phyloP scores from a whole-genome alignment of 768 basidiomycete species.

The Omphalotus guepiniiformis region DNA sequence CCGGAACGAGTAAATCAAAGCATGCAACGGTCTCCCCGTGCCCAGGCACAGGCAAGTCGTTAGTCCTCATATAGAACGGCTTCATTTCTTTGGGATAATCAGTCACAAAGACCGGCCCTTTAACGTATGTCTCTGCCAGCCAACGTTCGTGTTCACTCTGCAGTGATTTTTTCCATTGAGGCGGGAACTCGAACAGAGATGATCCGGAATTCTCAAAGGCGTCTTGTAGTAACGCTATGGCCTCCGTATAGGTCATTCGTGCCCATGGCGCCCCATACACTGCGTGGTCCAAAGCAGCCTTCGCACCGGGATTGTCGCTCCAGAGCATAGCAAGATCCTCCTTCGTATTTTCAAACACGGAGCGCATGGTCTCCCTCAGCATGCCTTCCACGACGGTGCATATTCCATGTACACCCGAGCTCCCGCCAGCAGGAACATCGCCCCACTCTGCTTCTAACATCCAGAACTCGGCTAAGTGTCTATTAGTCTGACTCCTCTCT shows the following conservation, averaged over 20 bases:
- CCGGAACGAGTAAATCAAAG: slow-evolving; percentile 90
- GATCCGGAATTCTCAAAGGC: slow-evolving; percentile 3
- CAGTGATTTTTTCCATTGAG: slow-evolving; percentile 66
- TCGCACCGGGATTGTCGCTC: slow-evolving; percentile 1
- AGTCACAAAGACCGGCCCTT: slow-evolving; percentile 85
- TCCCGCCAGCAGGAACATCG: not conserved
- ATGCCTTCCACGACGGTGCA: slow-evolving; percentile 48
- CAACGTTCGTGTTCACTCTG: slow-evolving; percentile 93
- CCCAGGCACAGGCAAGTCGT: slow-evolving; percentile 27
- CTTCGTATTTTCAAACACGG: not conserved
- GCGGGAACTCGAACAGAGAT: slow-evolving; percentile 47
- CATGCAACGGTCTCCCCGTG: slow-evolving; percentile 73
- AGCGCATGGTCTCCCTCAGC: slow-evolving; percentile 29
- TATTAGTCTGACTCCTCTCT: slow-evolving; percentile 78
- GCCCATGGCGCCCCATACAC: slow-evolving; percentile 40
- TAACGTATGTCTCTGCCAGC: slow-evolving; percentile 65
- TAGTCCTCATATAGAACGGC: slow-evolving; percentile 94
- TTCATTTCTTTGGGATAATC: slow-evolving; percentile 83
- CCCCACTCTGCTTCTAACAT: slow-evolving; percentile 98
- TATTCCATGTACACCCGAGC: slow-evolving; percentile 7
- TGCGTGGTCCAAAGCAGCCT: not conserved
- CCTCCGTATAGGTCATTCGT: slow-evolving; percentile 76
- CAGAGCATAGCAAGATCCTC: not conserved
- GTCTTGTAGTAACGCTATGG: slow-evolving; percentile 52
- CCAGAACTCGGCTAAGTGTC: slow-evolving; percentile 98